These are phyloP conservation scores for Plasmodium relictum DNA, from an alignment of 169 alveolate genomes.

Conservation along the genomic window DNA sequence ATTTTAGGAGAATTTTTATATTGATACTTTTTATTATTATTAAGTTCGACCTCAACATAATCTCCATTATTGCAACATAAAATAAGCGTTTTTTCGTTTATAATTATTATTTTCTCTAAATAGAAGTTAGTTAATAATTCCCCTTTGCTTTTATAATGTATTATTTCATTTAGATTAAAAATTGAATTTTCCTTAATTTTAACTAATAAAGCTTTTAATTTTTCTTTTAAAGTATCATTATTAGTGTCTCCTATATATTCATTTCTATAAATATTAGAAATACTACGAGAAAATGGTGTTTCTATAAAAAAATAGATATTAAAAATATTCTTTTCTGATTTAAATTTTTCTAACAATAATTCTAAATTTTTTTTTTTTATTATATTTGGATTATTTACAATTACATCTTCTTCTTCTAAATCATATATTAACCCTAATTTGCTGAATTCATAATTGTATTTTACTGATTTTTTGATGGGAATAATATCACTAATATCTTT, in stretches of 20 bases:
- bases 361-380: background rate
- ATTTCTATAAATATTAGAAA: background rate
- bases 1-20: background rate
- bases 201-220: constrained; percentile 19
- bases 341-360: constrained; percentile 13
- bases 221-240: constrained; percentile 2
- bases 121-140: constrained; percentile 23
- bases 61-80: constrained; percentile 56
- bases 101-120: constrained; percentile 22
- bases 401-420: background rate
- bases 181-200: constrained; percentile 6
- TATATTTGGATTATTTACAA: background rate
- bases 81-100: background rate
- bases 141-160: constrained; percentile 19
- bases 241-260: constrained; percentile 1
- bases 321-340: constrained; percentile 20
- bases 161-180: constrained; percentile 7
- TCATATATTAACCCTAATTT: constrained; percentile 33
- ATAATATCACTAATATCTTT: constrained; percentile 24
- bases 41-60: constrained; percentile 13
- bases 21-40: background rate
- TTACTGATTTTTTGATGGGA: background rate
- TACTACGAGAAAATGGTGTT: no score
- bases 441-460: constrained; percentile 20
- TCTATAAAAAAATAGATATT: constrained; percentile 12